These are phyloP conservation scores for Phaffia tasmanica DNA, from an alignment of 768 basidiomycete species.

Conservation along the genomic window DNA sequence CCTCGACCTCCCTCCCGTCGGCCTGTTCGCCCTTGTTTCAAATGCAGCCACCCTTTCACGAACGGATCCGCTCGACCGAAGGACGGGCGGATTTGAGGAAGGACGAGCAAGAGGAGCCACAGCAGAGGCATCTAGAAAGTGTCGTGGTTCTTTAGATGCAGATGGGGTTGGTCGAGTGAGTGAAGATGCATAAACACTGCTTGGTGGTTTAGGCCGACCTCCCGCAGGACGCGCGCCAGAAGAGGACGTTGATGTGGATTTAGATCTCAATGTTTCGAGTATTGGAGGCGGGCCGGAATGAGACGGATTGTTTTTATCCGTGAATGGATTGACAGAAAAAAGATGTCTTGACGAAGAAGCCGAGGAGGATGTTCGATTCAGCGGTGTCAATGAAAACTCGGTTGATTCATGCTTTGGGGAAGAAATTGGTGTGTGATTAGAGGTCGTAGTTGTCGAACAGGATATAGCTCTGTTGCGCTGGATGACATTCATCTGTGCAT, in stretches of 20 bases:
- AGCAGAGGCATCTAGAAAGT: background rate
- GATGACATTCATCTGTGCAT: conserved; percentile 16
- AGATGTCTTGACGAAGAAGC: background rate
- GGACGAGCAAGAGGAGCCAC: background rate
- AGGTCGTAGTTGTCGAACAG: conserved; percentile 12
- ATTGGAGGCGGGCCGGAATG: background rate
- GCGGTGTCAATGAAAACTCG: too few species aligned
- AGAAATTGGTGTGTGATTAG: background rate
- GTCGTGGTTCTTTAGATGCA: background rate
- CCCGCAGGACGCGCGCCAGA: background rate
- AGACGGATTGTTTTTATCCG: background rate
- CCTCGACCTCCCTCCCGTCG: background rate
- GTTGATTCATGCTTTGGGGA: conserved; percentile 8
- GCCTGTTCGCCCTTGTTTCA: conserved; percentile 10
- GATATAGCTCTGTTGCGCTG: conserved; percentile 20
- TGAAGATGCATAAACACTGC: background rate
- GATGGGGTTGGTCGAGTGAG: background rate
- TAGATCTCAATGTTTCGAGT: background rate
- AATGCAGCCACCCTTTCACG: conserved; percentile 19
- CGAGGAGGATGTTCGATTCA: too few species aligned
- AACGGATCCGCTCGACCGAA: conserved; percentile 9
- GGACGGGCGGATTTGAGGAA: background rate
- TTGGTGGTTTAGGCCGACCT: background rate
- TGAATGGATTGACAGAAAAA: background rate
- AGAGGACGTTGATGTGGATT: conserved; percentile 1